A percentile compares a stretch with the other conserved stretches of the same genome.
These are phyloP conservation scores for cucumber (Cucumis sativus) DNA, from an alignment of 306 rosid species.

Conservation along the genomic window DNA sequence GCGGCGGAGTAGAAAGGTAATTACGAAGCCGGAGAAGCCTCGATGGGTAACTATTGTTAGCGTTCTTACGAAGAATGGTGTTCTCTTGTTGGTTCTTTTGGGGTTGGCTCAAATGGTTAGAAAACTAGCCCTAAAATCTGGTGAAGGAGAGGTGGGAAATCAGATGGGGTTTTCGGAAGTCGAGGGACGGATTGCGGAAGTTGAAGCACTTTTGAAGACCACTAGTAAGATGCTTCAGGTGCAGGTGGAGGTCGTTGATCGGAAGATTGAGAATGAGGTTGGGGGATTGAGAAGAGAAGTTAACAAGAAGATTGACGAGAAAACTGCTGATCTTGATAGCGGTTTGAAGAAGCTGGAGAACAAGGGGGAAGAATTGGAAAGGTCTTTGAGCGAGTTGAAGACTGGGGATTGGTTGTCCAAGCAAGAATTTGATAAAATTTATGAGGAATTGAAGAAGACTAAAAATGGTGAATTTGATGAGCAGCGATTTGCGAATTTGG, in stretches of 20 bases:
- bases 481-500: slow-evolving; percentile 35
- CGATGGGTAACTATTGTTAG: slow-evolving; percentile 59
- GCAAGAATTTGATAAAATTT: slow-evolving; percentile 61
- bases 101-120: slow-evolving; percentile 55
- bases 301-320: slow-evolving; percentile 35
- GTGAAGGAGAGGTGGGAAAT: slow-evolving; percentile 14
- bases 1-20: slow-evolving; percentile 31
- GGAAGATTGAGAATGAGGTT: slow-evolving; percentile 51
- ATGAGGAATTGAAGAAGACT: slow-evolving; percentile 32
- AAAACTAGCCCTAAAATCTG: slow-evolving; percentile 28
- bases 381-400: slow-evolving; percentile 41
- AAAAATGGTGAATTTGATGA: slow-evolving; percentile 24
- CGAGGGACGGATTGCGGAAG: slow-evolving; percentile 65
- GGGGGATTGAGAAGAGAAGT: slow-evolving; percentile 54
- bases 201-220: slow-evolving; percentile 50
- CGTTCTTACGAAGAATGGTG: slow-evolving; percentile 39
- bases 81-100: slow-evolving; percentile 29
- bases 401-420: slow-evolving; percentile 47
- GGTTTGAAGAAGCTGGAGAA: slow-evolving; percentile 45
- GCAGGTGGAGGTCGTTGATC: slow-evolving; percentile 72
- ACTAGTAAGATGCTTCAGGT: slow-evolving; percentile 60
- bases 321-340: slow-evolving; percentile 27
- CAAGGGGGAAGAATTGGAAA: slow-evolving; percentile 43
- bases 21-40: slow-evolving; percentile 30
- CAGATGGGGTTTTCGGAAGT: slow-evolving; percentile 41